Percentiles rank a stretch among this genome's conserved stretches.
Conservation (phyloP, 208 protist genomes). For the Strigomonas culicis region DNA sequence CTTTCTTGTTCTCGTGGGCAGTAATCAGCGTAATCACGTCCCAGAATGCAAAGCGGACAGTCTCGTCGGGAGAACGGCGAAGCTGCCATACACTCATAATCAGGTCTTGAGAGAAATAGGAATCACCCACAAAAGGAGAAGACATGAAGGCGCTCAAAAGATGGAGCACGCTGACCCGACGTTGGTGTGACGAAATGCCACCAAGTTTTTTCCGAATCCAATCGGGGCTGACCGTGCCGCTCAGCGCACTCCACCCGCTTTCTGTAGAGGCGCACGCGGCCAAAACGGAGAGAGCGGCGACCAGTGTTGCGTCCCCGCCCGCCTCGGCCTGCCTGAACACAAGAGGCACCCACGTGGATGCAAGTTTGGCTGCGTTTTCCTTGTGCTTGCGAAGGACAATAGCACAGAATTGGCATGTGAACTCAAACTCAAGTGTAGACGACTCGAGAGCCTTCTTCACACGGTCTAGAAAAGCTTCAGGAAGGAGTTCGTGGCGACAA, state of each 20-base stretch:
- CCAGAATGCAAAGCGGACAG: conserved; percentile 55
- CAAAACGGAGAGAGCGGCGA: conserved; percentile 48
- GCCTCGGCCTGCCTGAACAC: conserved; percentile 16
- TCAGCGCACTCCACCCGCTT: conserved; percentile 36
- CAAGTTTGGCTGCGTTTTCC: conserved; percentile 37
- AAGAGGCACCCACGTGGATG: conserved; percentile 32
- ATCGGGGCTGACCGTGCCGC: conserved; percentile 18
- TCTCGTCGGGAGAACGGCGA: conserved; percentile 33
- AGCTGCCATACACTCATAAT: conserved; percentile 57
- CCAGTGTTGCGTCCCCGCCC: conserved; percentile 22
- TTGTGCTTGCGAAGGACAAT: conserved; percentile 47
- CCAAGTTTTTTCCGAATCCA: conserved; percentile 29
- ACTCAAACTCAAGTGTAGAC: conserved; percentile 40
- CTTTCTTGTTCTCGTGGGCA: not conserved
- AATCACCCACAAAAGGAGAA: conserved; percentile 39
- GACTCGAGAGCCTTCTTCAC: conserved; percentile 27
- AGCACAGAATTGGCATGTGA: conserved; percentile 57
- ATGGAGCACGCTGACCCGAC: conserved; percentile 30
- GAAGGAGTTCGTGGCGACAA: conserved; percentile 29
- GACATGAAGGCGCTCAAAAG: conserved; percentile 31
- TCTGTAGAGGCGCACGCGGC: conserved; percentile 42
- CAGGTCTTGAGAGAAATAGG: conserved; percentile 28
- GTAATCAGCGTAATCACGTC: conserved; percentile 9
- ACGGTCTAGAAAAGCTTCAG: conserved; percentile 21
- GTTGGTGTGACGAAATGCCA: conserved; percentile 18